A percentile compares a stretch with the other conserved stretches of the same genome.
phyloP scores from a whole-genome alignment of 352 stramenopile genomes.

The Peronospora farinosa region DNA sequence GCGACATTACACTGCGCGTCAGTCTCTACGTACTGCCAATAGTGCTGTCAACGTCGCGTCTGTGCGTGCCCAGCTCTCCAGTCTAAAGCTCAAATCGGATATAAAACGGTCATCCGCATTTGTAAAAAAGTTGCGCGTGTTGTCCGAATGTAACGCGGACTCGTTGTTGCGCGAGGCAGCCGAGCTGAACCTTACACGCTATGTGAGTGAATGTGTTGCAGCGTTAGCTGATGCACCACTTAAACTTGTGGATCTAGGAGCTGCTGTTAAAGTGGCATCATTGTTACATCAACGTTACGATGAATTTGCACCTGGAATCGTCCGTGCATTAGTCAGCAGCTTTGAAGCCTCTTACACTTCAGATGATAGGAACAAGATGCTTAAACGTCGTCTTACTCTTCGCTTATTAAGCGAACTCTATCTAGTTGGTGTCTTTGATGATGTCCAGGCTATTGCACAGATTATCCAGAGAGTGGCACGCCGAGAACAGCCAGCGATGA shows the following conservation, averaged over 20 bases:
- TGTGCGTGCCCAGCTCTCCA: slow-evolving; percentile 74
- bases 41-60: slow-evolving; percentile 32
- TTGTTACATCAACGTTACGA: slow-evolving; percentile 90
- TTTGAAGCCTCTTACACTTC: slow-evolving; percentile 55
- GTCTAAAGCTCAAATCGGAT: slow-evolving; percentile 94
- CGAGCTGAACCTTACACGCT: slow-evolving; percentile 92
- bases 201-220: slow-evolving; percentile 92
- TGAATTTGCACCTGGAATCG: slow-evolving; percentile 74
- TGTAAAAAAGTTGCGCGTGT: slow-evolving; percentile 92
- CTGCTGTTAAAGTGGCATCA: slow-evolving; percentile 81
- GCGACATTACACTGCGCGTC: slow-evolving; percentile 25
- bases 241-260: slow-evolving; percentile 81
- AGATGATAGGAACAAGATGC: slow-evolving; percentile 70
- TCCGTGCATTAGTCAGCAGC: slow-evolving; percentile 40
- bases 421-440: slow-evolving; percentile 68
- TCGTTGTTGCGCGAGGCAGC: slow-evolving; percentile 78
- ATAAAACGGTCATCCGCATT: slow-evolving; percentile 98
- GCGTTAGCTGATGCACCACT: slow-evolving; percentile 82
- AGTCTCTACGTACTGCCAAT: slow-evolving; percentile 57
- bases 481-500: slow-evolving; percentile 32
- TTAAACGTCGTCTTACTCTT: slow-evolving; percentile 68
- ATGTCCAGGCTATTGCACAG: slow-evolving; percentile 66
- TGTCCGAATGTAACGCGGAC: slow-evolving; percentile 65
- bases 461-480: slow-evolving; percentile 73
- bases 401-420: slow-evolving; percentile 81